Conservation (phyloP, 768 basidiomycete species). For the Suillus lakei region DNA sequence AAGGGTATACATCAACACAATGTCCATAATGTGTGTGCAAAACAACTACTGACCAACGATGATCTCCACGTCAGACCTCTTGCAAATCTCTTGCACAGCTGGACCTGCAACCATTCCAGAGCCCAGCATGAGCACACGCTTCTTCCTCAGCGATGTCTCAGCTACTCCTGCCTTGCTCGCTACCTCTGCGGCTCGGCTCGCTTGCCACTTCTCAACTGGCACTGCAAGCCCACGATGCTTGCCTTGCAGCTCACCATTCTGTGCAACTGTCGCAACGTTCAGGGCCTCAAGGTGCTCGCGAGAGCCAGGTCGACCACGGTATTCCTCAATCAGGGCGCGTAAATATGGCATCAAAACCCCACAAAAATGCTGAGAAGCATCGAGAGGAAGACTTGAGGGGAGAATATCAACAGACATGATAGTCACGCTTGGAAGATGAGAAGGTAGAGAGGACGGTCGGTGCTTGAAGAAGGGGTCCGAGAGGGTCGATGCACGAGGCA, state of each 20-base stretch:
- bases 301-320: slow-evolving; percentile 31
- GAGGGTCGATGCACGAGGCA: slow-evolving; percentile 77
- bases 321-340: slow-evolving; percentile 52
- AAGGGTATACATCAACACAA: slow-evolving; percentile 20
- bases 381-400: slow-evolving; percentile 81
- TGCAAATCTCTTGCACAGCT: slow-evolving; percentile 75
- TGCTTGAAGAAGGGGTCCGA: slow-evolving; percentile 71
- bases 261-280: slow-evolving; percentile 72
- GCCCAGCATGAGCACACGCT: slow-evolving; percentile 80
- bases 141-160: slow-evolving; percentile 42
- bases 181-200: slow-evolving; percentile 7
- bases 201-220: slow-evolving; percentile 51
- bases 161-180: not conserved
- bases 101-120: slow-evolving; percentile 97
- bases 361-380: slow-evolving; percentile 83
- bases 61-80: slow-evolving; percentile 65
- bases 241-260: slow-evolving; percentile 55
- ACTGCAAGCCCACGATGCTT: slow-evolving; percentile 63
- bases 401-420: slow-evolving; percentile 94
- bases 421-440: slow-evolving; percentile 59
- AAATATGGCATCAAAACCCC: slow-evolving; percentile 70
- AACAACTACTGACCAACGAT: slow-evolving; percentile 67
- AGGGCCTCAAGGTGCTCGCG: slow-evolving; percentile 48
- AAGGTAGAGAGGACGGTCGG: slow-evolving; percentile 45
- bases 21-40: slow-evolving; percentile 12